Evolutionary conservation across 192 early-diverging fungal species (phyloP).

Genomic region (Spizellomyces punctatus): DNA sequence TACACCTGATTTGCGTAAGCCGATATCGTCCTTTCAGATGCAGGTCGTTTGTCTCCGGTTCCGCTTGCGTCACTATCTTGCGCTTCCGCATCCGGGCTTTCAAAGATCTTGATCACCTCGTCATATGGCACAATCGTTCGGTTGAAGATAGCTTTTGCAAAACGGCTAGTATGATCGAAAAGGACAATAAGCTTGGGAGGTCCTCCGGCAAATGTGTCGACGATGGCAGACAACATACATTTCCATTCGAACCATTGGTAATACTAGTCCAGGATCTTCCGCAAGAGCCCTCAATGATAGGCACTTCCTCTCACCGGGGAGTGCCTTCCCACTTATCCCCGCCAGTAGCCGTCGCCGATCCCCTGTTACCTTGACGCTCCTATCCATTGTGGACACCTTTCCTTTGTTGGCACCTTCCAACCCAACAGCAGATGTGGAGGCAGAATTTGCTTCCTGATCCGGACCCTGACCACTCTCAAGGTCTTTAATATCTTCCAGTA

Average conservation of each 20-base stretch:
- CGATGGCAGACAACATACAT: slow-evolving; percentile 4
- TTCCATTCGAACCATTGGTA: slow-evolving; percentile 1
- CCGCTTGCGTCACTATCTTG: not conserved
- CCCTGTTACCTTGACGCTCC: not conserved
- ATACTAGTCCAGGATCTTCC: not conserved
- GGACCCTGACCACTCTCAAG: not conserved
- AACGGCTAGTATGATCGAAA: not conserved
- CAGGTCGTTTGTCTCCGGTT: slow-evolving; percentile 5
- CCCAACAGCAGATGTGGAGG: not conserved
- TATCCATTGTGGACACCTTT: not conserved
- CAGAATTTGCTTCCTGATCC: too few species aligned
- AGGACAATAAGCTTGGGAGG: not conserved
- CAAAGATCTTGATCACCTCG: slow-evolving; percentile 18
- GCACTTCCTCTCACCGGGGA: not conserved
- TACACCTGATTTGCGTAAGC: slow-evolving; percentile 45
- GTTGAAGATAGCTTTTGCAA: slow-evolving; percentile 4
- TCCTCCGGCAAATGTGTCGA: not conserved
- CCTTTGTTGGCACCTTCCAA: not conserved
- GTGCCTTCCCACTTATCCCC: not conserved
- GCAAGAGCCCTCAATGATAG: not conserved
- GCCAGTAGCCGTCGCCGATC: not conserved
- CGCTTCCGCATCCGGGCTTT: not conserved
- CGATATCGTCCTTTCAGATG: slow-evolving; percentile 41
- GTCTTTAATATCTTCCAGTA: slow-evolving; percentile 2
- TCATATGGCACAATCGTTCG: not conserved